Evolutionary conservation across 169 alveolate species (phyloP).

Genomic region (Cryptosporidium sp.): DNA sequence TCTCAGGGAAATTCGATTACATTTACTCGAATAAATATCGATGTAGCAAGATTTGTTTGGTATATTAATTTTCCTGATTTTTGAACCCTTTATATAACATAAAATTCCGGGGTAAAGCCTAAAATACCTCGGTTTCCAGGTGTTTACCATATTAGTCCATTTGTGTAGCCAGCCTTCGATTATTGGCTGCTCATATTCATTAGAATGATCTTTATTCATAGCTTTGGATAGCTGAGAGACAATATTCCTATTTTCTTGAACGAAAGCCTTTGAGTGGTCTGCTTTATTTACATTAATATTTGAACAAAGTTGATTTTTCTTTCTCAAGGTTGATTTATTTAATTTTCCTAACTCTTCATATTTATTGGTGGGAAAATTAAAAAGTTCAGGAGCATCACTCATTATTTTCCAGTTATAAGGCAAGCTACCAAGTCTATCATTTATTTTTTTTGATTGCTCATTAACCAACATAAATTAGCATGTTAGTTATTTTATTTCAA

Average conservation of each 20-base stretch:
- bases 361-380: not conserved
- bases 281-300: not conserved
- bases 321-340: not conserved
- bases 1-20: constrained; percentile 26
- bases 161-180: constrained; percentile 88
- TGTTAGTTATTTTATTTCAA: constrained; percentile 1
- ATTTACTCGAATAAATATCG: constrained; percentile 32
- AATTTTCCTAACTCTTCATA: not conserved
- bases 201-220: not conserved
- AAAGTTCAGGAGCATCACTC: not conserved
- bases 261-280: not conserved
- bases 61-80: constrained; percentile 26
- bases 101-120: constrained; percentile 83
- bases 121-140: constrained; percentile 88
- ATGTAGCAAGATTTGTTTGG: constrained; percentile 12
- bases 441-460: not conserved
- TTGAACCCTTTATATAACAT: constrained; percentile 50
- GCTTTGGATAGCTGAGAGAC: not conserved
- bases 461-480: not conserved
- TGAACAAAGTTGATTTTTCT: not conserved
- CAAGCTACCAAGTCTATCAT: not conserved
- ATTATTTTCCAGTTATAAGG: not conserved
- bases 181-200: constrained; percentile 46
- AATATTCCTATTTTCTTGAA: not conserved
- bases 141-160: constrained; percentile 89